These are phyloP conservation scores for Fusarium sp. DNA, from an alignment of 2,329 filamentous ascomycete genomes.

Conservation along the genomic window DNA sequence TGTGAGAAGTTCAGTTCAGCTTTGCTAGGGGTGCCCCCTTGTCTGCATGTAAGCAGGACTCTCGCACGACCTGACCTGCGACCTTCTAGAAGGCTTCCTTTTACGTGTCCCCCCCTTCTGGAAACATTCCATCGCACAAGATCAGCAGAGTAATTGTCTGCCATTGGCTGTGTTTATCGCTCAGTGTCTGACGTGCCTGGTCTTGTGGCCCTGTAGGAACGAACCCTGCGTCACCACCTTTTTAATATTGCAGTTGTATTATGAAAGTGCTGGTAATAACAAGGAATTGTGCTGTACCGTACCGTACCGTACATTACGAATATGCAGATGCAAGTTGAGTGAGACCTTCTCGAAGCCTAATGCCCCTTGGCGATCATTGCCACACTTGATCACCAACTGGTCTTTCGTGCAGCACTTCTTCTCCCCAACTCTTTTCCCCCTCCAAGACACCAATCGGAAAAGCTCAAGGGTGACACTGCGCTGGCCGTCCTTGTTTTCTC, in stretches of 20 bases:
- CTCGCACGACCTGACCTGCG: neutral
- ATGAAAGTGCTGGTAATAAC: neutral
- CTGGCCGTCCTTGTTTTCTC: slow-evolving; percentile 7
- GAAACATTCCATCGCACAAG: slow-evolving; percentile 16
- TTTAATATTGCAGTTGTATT: neutral
- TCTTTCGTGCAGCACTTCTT: neutral
- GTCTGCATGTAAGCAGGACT: slow-evolving; percentile 11
- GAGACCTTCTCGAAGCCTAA: slow-evolving; percentile 11
- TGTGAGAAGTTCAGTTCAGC: slow-evolving; percentile 7
- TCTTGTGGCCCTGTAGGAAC: slow-evolving; percentile 13
- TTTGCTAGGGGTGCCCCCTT: neutral
- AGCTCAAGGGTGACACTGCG: neutral
- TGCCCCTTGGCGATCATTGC: neutral
- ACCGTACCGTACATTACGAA: neutral
- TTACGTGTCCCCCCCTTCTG: slow-evolving; percentile 14
- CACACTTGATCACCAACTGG: slow-evolving; percentile 1
- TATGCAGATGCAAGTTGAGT: no score
- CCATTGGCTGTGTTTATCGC: slow-evolving; percentile 5
- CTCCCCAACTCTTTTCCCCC: neutral
- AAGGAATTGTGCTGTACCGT: slow-evolving; percentile 1
- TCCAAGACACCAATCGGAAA: slow-evolving; percentile 3
- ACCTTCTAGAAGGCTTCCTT: slow-evolving; percentile 20
- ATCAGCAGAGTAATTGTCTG: slow-evolving; percentile 10
- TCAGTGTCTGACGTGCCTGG: slow-evolving; percentile 18
- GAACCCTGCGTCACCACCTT: slow-evolving; percentile 9